These are phyloP conservation scores for Bipolaris gigantea DNA, from an alignment of 2,329 filamentous ascomycete species.

Conservation along the genomic window DNA sequence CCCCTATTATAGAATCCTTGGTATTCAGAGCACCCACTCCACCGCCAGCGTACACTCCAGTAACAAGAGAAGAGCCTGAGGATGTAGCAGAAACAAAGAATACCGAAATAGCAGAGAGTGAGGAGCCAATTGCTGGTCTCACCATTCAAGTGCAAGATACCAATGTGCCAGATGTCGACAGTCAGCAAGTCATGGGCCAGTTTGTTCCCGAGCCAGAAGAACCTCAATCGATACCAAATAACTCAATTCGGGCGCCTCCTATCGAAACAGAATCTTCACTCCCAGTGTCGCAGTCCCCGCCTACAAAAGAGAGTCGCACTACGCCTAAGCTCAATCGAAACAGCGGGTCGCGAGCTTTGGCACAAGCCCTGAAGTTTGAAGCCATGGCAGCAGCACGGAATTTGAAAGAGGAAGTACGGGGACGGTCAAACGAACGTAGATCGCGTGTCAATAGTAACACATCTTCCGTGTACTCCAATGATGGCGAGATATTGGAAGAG, in stretches of 20 bases:
- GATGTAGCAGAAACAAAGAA: neutral
- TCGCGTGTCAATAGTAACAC: conserved; percentile 14
- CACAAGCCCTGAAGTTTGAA: conserved; percentile 39
- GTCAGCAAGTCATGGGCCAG: neutral
- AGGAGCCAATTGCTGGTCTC: neutral
- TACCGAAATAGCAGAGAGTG: neutral
- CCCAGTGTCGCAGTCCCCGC: neutral
- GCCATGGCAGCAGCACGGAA: conserved; percentile 24
- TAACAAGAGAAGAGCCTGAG: neutral
- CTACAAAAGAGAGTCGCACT: conserved; percentile 17
- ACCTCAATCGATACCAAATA: neutral
- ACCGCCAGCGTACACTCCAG: conserved; percentile 28
- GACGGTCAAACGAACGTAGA: neutral
- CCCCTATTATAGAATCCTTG: conserved; percentile 8
- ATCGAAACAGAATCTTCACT: neutral
- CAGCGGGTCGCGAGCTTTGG: conserved; percentile 30
- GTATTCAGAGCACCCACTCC: conserved; percentile 18
- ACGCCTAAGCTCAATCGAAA: conserved; percentile 28
- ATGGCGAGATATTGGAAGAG: neutral
- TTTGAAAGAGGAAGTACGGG: neutral
- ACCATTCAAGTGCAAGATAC: neutral
- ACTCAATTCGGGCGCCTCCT: neutral
- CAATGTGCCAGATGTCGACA: neutral
- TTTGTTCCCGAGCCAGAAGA: neutral
- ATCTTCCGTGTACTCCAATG: conserved; percentile 5